A percentile compares a stretch with the other conserved stretches of the same genome.
Conservation (phyloP, 345 rosid species). For the Carallia brachiata region DNA sequence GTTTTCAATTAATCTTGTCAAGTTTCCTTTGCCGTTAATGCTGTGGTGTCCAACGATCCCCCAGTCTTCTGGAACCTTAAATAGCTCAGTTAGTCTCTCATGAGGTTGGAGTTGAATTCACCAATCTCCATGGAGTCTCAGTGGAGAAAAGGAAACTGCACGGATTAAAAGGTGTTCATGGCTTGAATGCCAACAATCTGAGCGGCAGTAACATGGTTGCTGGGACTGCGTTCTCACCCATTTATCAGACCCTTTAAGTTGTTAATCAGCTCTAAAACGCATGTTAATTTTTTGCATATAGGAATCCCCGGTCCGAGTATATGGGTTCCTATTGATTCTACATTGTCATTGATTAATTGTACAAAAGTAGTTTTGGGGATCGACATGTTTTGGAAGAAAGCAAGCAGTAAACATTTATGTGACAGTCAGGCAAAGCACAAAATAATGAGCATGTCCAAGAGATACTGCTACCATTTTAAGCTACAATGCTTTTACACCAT, state of each 20-base stretch:
- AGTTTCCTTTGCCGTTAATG: neutral
- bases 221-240: neutral
- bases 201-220: constrained; percentile 20
- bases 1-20: neutral
- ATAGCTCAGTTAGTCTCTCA: no score
- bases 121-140: no score
- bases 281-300: no score
- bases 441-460: constrained; percentile 3
- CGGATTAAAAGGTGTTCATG: no score
- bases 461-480: constrained; percentile 17
- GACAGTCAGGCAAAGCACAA: neutral
- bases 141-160: no score
- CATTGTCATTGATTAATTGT: neutral
- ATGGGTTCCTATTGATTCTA: no score
- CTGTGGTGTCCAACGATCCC: no score
- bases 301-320: no score
- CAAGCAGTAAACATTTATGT: neutral
- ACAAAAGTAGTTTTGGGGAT: constrained; percentile 23
- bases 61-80: neutral
- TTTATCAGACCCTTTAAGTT: no score
- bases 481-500: constrained; percentile 20
- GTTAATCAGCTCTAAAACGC: no score
- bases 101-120: no score
- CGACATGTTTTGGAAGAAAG: constrained; percentile 28
- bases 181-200: neutral